Percentiles rank a stretch among this genome's conserved stretches.
Conservation (phyloP, 163 green algal species). For the Scenedesmus sp. region DNA sequence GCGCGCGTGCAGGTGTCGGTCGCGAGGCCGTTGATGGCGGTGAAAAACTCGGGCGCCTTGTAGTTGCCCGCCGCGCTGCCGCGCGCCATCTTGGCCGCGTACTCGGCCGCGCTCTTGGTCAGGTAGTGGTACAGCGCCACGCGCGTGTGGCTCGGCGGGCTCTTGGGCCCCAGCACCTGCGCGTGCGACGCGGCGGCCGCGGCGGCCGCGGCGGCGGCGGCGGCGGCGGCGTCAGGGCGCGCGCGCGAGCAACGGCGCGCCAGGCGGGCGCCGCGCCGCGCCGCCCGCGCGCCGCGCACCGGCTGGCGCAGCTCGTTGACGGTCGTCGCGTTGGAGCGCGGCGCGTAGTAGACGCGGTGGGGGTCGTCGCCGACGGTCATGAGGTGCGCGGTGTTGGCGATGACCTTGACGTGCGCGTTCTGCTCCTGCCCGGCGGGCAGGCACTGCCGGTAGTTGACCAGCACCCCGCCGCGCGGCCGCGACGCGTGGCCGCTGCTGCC, state of each 20-base stretch:
- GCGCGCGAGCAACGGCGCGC: no score
- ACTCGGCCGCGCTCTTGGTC: constrained; percentile 42
- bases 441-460: constrained; percentile 41
- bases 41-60: constrained; percentile 42
- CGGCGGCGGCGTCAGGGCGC: no score
- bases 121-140: constrained; percentile 49
- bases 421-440: constrained; percentile 32
- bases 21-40: constrained; percentile 33
- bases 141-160: constrained; percentile 17
- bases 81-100: constrained; percentile 35
- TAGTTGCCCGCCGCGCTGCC: constrained; percentile 47
- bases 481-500: constrained; percentile 39
- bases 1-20: constrained; percentile 27
- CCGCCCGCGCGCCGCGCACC: not conserved
- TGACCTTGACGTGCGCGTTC: constrained; percentile 44
- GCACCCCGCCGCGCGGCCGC: constrained; percentile 27
- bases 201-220: no score
- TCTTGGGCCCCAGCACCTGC: constrained; percentile 19
- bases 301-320: constrained; percentile 39
- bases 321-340: not conserved
- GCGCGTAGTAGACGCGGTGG: constrained; percentile 34
- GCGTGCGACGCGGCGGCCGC: no score
- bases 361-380: constrained; percentile 43
- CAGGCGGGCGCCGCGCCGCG: no score
- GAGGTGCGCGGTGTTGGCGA: constrained; percentile 36